Conservation (phyloP, 2,329 filamentous ascomycete genomes). For the Aspergillus udagawae region DNA sequence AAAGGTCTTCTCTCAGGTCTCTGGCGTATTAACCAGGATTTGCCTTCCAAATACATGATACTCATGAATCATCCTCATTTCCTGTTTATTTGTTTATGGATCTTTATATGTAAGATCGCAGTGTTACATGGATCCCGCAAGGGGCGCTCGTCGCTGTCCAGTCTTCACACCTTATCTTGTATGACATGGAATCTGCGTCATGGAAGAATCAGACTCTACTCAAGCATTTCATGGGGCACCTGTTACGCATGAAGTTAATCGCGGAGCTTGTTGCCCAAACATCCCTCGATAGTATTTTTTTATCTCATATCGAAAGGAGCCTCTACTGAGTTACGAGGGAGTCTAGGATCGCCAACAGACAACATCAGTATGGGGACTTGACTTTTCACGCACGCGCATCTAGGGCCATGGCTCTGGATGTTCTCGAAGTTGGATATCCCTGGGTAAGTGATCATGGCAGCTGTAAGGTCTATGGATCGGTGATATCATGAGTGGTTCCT, state of each 20-base stretch:
- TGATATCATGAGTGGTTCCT: background rate
- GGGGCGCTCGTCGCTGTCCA: background rate
- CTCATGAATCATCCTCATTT: background rate
- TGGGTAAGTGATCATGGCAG: background rate
- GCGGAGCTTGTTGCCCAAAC: background rate
- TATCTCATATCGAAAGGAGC: background rate
- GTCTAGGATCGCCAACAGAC: background rate
- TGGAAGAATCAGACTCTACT: background rate
- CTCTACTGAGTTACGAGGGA: background rate
- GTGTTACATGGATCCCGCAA: background rate
- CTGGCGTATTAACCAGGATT: background rate
- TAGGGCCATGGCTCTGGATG: background rate
- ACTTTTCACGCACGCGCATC: background rate
- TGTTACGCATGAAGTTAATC: background rate
- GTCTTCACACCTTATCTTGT: background rate
- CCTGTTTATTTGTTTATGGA: background rate
- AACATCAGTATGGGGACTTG: background rate
- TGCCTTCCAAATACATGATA: background rate
- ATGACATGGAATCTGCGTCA: background rate
- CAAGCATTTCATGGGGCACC: background rate
- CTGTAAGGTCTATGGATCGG: background rate
- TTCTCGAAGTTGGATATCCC: background rate
- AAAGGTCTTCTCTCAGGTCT: background rate
- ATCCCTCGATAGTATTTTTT: background rate
- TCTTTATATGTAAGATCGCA: background rate